Conservation (phyloP, 2,329 filamentous ascomycete species). For the Escovopsis sp. region DNA sequence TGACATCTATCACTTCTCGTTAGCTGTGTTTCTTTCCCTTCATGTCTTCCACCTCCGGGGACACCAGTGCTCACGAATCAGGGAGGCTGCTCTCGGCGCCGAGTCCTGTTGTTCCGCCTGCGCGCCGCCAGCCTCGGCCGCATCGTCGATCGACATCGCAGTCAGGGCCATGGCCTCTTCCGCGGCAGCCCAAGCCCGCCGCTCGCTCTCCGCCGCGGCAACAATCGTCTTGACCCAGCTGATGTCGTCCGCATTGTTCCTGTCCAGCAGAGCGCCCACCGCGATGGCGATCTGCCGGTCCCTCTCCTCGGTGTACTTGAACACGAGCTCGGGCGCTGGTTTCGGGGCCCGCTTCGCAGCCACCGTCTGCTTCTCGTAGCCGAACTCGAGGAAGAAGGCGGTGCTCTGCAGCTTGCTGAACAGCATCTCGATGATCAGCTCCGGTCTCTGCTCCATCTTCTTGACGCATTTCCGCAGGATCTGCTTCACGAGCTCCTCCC, state of each 20-base stretch:
- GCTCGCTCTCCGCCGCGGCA: conserved; percentile 52
- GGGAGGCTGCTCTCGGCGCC: too few relatives aligned
- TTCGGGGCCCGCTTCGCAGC: conserved; percentile 44
- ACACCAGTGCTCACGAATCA: too few relatives aligned
- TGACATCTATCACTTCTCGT: conserved; percentile 35
- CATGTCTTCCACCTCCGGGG: too few relatives aligned
- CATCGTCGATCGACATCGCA: conserved; percentile 20
- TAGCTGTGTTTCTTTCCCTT: not conserved
- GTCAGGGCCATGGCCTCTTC: conserved; percentile 41
- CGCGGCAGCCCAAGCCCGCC: conserved; percentile 63
- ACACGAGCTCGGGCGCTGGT: conserved; percentile 68
- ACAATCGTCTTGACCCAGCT: conserved; percentile 69
- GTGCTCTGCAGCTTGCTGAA: conserved; percentile 85
- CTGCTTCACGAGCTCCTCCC: conserved; percentile 79
- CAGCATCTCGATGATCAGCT: conserved; percentile 77
- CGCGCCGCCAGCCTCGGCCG: not conserved
- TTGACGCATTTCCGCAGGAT: conserved; percentile 68
- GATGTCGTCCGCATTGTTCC: conserved; percentile 61
- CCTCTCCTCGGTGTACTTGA: conserved; percentile 54
- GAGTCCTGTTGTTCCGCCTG: too few relatives aligned
- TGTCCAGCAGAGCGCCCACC: conserved; percentile 66
- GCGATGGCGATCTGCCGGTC: conserved; percentile 66
- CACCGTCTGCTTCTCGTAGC: conserved; percentile 71
- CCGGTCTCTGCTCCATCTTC: conserved; percentile 73
- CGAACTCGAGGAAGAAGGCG: conserved; percentile 78